Percentiles rank a stretch among this genome's conserved stretches.
Conservation (phyloP, 1,139 yeast genomes). For the Pneumocystis jirovecii region DNA sequence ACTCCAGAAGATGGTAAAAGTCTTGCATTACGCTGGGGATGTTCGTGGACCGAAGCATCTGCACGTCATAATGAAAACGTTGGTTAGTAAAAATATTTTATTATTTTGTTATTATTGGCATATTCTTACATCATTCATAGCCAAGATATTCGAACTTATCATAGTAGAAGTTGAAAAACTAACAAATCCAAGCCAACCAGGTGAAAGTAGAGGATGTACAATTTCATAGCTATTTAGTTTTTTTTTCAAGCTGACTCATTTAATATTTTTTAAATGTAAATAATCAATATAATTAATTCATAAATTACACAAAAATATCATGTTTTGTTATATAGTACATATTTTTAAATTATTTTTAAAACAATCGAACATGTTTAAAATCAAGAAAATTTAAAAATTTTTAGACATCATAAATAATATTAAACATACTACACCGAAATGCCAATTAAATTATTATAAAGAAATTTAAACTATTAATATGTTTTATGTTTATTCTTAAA, state of each 20-base stretch:
- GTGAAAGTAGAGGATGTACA: slow-evolving; percentile 26
- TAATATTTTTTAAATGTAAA: background rate
- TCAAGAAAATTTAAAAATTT: background rate
- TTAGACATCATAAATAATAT: background rate
- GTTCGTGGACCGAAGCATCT: slow-evolving; percentile 66
- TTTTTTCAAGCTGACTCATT: background rate
- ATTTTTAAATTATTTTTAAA: background rate
- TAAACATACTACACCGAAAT: background rate
- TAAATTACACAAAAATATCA: background rate
- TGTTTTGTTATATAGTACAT: background rate
- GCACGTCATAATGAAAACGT: slow-evolving; percentile 65
- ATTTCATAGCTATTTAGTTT: slow-evolving; percentile 14
- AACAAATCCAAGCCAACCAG: slow-evolving; percentile 33
- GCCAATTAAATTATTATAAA: background rate
- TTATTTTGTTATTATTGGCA: background rate
- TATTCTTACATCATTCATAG: slow-evolving; percentile 3
- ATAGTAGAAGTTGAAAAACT: slow-evolving; percentile 55
- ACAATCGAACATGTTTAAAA: background rate
- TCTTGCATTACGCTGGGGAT: slow-evolving; percentile 44
- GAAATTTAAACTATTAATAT: background rate
- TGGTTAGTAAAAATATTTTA: slow-evolving; percentile 17
- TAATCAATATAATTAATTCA: background rate
- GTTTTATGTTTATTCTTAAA: background rate
- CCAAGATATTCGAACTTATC: slow-evolving; percentile 46
- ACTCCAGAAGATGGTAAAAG: slow-evolving; percentile 46